Evolutionary conservation across 176 grass and related monocot genomes (phyloP).

Genomic region (Thinopyrum elongatum): DNA sequence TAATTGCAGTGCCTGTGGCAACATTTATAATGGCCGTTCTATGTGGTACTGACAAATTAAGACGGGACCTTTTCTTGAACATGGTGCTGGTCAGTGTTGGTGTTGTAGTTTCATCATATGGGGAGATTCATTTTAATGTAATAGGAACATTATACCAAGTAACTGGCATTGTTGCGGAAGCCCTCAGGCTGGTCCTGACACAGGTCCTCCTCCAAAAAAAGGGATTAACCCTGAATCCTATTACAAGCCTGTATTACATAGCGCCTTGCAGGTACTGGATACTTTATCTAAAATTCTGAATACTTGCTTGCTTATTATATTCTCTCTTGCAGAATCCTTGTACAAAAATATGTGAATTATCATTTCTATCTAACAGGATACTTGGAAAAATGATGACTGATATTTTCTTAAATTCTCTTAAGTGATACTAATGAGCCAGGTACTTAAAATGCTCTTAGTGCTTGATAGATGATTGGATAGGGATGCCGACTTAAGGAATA

Average conservation of each 20-base stretch:
- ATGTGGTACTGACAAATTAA: conserved; percentile 96
- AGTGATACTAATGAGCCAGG: neutral
- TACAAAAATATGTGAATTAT: neutral
- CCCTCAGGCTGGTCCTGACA: conserved; percentile 92
- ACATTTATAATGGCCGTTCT: conserved; percentile 97
- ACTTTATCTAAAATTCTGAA: conserved; percentile 31
- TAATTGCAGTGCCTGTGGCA: conserved; percentile 93
- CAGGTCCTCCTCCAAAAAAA: conserved; percentile 99
- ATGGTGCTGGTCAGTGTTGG: conserved; percentile 98
- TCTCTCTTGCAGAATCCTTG: neutral
- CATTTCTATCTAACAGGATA: neutral
- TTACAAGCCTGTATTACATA: conserved; percentile 99
- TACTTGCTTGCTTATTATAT: conserved; percentile 15
- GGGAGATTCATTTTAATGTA: conserved; percentile 97
- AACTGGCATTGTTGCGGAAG: conserved; percentile 96
- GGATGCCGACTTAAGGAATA: neutral
- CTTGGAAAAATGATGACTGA: neutral
- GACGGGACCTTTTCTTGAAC: conserved; percentile 89
- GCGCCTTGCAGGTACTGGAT: conserved; percentile 92
- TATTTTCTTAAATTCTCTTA: conserved; percentile 7
- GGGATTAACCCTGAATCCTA: conserved; percentile 92
- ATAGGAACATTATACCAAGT: conserved; percentile 96
- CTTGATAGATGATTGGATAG: conserved; percentile 15
- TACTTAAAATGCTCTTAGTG: neutral
- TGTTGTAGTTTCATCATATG: conserved; percentile 95